Evolutionary conservation across 192 early-diverging fungal genomes (phyloP), one percentile per base, ranked within the genome.

Genomic region (Gigaspora rosea): DNA sequence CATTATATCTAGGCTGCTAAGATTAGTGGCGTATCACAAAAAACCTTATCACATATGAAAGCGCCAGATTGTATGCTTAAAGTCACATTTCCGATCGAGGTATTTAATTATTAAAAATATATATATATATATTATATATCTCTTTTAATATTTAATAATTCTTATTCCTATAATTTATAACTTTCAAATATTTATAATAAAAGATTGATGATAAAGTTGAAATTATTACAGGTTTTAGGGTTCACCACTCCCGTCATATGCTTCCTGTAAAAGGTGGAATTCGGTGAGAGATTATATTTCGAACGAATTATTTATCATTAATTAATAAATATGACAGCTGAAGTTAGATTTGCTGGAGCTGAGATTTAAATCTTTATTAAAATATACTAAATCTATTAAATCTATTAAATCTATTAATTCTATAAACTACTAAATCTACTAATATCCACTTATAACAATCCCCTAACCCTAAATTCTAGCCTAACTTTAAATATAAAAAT

Each of bases 181-280:
- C 15, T 63, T 63, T 63, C 7, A 10, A 33, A 15, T 13, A 22
- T 62, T 10, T 32, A 13, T 13, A 11, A 59, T 59, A 22, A 10
- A 63, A 63, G 75, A 85, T 88, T 50, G 83, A 83, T 18, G 89
- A 90, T 64, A 91, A 86, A 54, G 85, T 86, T 36, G 84, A 91
- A 76, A 89, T 94, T 81, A 89, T 94, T 80, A 85, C 86, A 67
- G 93, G 90, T 36, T 93, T 93, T 75, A 92, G 93, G 69, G 92
- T 92, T 47, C 92, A 94, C 78, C 93, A 94, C 83, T 94, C 93
- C 48, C 92, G 93, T 67, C 93, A 94, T 79, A 81, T 91, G 64
- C 86, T 92, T 47, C 92, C 92, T 8, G 90, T 89, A 80, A 93
- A 94, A 83, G 93, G 93, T 67, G 93, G 93, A 67, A 94, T 94